These are phyloP conservation scores for Aschersonia sp. DNA, from an alignment of 2,329 filamentous ascomycete genomes.

Conservation along the genomic window DNA sequence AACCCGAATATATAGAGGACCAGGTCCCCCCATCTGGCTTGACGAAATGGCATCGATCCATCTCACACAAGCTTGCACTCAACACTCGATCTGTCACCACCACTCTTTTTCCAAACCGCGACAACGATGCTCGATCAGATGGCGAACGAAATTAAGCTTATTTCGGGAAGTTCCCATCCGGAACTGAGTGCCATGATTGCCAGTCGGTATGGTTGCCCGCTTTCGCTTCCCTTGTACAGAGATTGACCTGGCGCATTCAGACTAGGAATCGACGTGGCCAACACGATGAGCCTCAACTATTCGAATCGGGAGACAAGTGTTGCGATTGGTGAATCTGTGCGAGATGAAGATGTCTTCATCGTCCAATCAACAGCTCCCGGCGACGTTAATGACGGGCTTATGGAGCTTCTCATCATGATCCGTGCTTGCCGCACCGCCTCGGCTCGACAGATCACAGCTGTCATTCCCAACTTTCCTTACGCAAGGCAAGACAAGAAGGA, in stretches of 20 bases:
- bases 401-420: constrained; percentile 98
- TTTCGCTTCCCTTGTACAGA: not conserved
- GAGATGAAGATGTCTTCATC: constrained; percentile 98
- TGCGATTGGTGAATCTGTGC: constrained; percentile 87
- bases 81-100: too few species aligned
- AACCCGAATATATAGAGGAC: too few species aligned
- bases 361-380: constrained; percentile 88
- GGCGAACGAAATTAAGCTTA: constrained; percentile 39
- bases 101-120: not conserved
- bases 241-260: constrained; percentile 25
- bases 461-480: constrained; percentile 94
- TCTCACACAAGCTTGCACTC: too few species aligned
- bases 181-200: constrained; percentile 31
- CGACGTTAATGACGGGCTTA: constrained; percentile 94
- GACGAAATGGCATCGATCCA: too few species aligned
- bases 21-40: too few species aligned
- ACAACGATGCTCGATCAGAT: constrained; percentile 26
- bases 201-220: constrained; percentile 19
- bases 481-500: constrained; percentile 97
- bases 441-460: constrained; percentile 83
- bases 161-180: constrained; percentile 33
- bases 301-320: constrained; percentile 82
- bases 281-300: constrained; percentile 70
- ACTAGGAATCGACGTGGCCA: constrained; percentile 63
- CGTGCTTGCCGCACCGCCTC: constrained; percentile 63